phyloP scores from a whole-genome alignment of 495 filamentous ascomycete species.

The Aspergillus mulundensis region DNA sequence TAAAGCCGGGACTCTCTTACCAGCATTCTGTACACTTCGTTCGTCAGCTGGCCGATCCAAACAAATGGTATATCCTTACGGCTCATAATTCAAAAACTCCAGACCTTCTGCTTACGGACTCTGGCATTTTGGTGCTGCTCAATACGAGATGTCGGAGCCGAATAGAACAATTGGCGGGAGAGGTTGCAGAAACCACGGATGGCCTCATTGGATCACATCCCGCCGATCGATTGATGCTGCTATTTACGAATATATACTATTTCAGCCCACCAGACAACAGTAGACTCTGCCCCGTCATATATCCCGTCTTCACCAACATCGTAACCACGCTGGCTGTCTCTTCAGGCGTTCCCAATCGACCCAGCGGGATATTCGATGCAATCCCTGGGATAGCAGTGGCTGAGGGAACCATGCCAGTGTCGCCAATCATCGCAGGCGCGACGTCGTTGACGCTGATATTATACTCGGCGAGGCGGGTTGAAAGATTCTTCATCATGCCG shows the following conservation, averaged over 20 bases:
- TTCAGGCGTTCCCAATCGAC: conserved; percentile 57
- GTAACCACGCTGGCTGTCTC: conserved; percentile 66
- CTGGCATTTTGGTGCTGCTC: not conserved
- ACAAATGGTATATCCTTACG: not conserved
- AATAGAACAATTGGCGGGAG: not conserved
- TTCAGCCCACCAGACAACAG: conserved; percentile 54
- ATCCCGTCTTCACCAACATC: conserved; percentile 65
- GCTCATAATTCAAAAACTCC: not conserved
- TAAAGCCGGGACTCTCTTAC: conserved; percentile 11
- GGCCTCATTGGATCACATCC: not conserved
- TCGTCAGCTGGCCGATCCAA: not conserved
- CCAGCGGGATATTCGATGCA: conserved; percentile 55
- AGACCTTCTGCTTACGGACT: not conserved
- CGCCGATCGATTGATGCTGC: not conserved
- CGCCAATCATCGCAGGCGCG: conserved; percentile 71
- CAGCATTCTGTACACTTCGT: conserved; percentile 21
- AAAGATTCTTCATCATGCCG: conserved; percentile 63
- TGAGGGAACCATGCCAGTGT: conserved; percentile 62
- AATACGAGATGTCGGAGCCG: not conserved
- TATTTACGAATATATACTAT: conserved; percentile 12
- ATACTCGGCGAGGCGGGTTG: conserved; percentile 53
- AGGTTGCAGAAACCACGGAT: not conserved
- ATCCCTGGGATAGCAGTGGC: conserved; percentile 50
- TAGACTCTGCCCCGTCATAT: conserved; percentile 62
- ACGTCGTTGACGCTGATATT: conserved; percentile 75